A percentile compares a stretch with the other conserved stretches of the same genome.
phyloP scores from a whole-genome alignment of 306 rosid species.

The Quercus alba region DNA sequence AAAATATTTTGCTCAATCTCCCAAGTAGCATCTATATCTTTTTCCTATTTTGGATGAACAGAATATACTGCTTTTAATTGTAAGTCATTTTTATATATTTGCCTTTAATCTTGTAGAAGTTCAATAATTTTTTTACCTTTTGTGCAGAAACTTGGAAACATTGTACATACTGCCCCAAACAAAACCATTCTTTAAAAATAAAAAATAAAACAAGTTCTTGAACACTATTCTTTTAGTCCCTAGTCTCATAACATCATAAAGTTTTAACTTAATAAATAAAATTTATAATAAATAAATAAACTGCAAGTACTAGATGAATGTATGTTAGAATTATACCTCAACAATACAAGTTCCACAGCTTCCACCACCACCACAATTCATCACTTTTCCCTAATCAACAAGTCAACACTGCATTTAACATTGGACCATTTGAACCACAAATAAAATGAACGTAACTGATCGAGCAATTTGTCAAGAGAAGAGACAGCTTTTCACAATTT shows the following conservation, averaged over 20 bases:
- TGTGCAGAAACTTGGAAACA: neutral
- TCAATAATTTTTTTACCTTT: neutral
- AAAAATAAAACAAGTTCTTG: neutral
- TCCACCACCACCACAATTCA: constrained; percentile 95
- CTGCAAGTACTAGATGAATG: neutral
- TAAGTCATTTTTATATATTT: neutral
- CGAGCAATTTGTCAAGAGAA: neutral
- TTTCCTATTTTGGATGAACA: neutral
- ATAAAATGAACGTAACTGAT: neutral
- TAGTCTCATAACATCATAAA: neutral
- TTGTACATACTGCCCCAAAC: neutral
- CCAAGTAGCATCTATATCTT: neutral
- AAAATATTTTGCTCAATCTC: neutral
- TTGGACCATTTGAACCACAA: neutral
- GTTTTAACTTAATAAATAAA: neutral
- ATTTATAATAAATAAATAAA: neutral
- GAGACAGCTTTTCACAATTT: neutral
- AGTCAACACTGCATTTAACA: neutral
- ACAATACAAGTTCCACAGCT: constrained; percentile 96
- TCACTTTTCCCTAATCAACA: constrained; percentile 71
- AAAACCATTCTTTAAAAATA: neutral
- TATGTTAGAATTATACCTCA: constrained; percentile 43
- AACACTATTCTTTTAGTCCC: neutral
- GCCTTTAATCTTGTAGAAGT: neutral
- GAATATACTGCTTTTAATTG: neutral